Evolutionary conservation across 2,329 filamentous ascomycete genomes (phyloP), one percentile per base, ranked within the genome.

Genomic region (Fonsecaea monophora): DNA sequence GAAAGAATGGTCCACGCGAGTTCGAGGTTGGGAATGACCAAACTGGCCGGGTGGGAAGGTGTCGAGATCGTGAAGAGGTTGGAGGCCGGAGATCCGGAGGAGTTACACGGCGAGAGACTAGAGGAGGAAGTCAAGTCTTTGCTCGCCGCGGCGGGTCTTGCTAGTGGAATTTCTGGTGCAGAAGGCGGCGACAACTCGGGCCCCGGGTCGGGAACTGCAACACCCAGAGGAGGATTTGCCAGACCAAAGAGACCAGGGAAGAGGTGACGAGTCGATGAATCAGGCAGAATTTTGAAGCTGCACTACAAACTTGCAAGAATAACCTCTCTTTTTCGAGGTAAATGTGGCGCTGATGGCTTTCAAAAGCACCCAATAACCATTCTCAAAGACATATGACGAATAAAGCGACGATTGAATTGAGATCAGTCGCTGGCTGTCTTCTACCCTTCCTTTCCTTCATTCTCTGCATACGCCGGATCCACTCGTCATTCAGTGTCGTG

Each of bases 1-100:
- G 86, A 89, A 76, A 81, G 87, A 63, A 89, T 90, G 87, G 73
- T 89, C 66, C 88, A 89, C 76, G 86, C 87, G 30, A 86, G 85
- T 62, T 85, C 83, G 66, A 82, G 86, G 72, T 80, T 80, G 34
- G 81, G 82, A 69, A 84, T 85, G n/a, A 78, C 89, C 34, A 73
- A 75, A 32, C 68, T 85, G 64, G 86, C 86, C 21, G 83, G 86
- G 57, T 81, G 83, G 56, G 83, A 84, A 32, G 86, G 87, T 5
- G 73, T 89, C 64, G 82, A 83, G 70, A 81, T 89, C 45, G 79
- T 81, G 64, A 88, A 87, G 78, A 86, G 84, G 80, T 78, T 90
- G 65, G 87, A 90, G 76, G 86, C 84, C 42, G 86, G 85, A 25
- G 82, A 83, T 70, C 85, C 86, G 9, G 81, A 82, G 21, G 87